Conservation (phyloP, 192 early-diverging fungal genomes). For the Mortierella hygrophila region DNA sequence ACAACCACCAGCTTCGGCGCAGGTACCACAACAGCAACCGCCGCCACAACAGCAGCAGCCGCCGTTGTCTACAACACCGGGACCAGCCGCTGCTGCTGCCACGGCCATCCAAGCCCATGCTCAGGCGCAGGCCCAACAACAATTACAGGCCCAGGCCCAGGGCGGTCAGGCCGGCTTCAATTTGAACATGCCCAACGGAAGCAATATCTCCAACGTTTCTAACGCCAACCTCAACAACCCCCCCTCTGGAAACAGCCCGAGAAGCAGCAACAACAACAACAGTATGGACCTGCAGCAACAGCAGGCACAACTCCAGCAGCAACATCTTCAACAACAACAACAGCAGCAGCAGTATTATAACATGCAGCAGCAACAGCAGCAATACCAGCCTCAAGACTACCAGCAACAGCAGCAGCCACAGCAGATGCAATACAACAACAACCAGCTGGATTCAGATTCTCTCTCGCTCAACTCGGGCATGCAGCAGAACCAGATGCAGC, state of each 20-base stretch:
- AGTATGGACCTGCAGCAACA: constrained; percentile 26
- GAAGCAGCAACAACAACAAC: constrained; percentile 29
- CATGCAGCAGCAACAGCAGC: constrained; percentile 17
- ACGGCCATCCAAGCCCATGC: neutral
- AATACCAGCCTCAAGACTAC: constrained; percentile 11
- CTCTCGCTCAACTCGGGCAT: constrained; percentile 15
- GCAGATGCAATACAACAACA: constrained; percentile 1
- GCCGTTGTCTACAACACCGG: neutral
- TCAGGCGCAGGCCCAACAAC: constrained; percentile 12
- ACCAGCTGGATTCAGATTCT: constrained; percentile 12
- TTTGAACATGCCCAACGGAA: constrained; percentile 30
- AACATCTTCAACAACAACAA: constrained; percentile 22
- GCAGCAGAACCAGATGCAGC: constrained; percentile 21
- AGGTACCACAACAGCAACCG: neutral
- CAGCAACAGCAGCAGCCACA: constrained; percentile 19
- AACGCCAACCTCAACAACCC: constrained; percentile 15
- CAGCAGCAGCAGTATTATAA: constrained; percentile 17
- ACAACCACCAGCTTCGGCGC: neutral
- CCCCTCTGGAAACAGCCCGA: constrained; percentile 29
- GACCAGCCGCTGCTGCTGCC: neutral
- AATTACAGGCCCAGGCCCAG: constrained; percentile 14
- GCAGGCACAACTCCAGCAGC: constrained; percentile 19
- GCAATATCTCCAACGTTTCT: constrained; percentile 22
- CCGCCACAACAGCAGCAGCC: constrained; percentile 25
- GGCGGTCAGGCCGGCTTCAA: constrained; percentile 25